These are phyloP conservation scores for Aspergillus wentii DNA, from an alignment of 495 filamentous ascomycete genomes.

Conservation along the genomic window DNA sequence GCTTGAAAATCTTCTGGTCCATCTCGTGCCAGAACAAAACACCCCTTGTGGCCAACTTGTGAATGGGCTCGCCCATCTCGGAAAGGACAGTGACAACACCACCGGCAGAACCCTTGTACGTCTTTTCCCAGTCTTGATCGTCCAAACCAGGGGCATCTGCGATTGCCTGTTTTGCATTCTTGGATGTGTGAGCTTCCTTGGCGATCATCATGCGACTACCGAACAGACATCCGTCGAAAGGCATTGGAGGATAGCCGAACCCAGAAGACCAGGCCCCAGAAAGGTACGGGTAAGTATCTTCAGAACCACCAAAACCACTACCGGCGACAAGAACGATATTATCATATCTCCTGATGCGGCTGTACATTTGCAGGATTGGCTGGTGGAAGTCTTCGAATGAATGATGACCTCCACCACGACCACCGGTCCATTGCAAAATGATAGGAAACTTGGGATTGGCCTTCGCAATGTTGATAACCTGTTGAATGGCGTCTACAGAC, in stretches of 20 bases:
- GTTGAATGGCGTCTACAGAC: slow-evolving; percentile 81
- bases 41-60: slow-evolving; percentile 94
- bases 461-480: slow-evolving; percentile 88
- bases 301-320: slow-evolving; percentile 85
- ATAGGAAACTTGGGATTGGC: slow-evolving; percentile 87
- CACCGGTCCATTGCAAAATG: slow-evolving; percentile 92
- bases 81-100: slow-evolving; percentile 96
- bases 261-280: slow-evolving; percentile 80
- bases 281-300: slow-evolving; percentile 91
- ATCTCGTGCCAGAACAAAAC: slow-evolving; percentile 96
- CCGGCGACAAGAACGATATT: slow-evolving; percentile 89
- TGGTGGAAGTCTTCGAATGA: slow-evolving; percentile 95
- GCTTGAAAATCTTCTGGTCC: slow-evolving; percentile 94
- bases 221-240: slow-evolving; percentile 85
- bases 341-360: slow-evolving; percentile 69
- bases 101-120: slow-evolving; percentile 86
- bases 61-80: slow-evolving; percentile 98
- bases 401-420: slow-evolving; percentile 90
- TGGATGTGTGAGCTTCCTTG: slow-evolving; percentile 91
- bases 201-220: slow-evolving; percentile 93
- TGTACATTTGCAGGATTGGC: slow-evolving; percentile 88
- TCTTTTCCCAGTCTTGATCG: slow-evolving; percentile 91
- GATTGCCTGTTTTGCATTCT: slow-evolving; percentile 92
- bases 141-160: slow-evolving; percentile 84
- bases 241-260: slow-evolving; percentile 90